A percentile compares a stretch with the other conserved stretches of the same genome.
These are phyloP conservation scores for Leccinum subtestaceum DNA, from an alignment of 768 basidiomycete genomes.

Conservation along the genomic window DNA sequence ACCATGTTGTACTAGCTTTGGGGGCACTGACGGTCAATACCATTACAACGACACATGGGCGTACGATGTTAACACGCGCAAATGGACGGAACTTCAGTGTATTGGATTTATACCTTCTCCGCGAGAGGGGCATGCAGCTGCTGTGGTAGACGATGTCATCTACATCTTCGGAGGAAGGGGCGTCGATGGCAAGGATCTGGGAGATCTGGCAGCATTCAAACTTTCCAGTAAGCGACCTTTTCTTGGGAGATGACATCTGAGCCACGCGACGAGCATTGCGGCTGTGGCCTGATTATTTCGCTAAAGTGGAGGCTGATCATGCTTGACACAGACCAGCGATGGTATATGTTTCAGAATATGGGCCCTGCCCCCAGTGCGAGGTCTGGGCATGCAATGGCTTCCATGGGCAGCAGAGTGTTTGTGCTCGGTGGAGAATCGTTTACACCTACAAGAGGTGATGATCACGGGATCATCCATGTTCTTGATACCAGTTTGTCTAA, in stretches of 20 bases:
- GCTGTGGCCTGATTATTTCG: not conserved
- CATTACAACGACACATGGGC: conserved; percentile 99
- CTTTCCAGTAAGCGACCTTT: conserved; percentile 73
- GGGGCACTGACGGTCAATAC: conserved; percentile 97
- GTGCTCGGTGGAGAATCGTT: conserved; percentile 95
- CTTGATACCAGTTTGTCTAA: conserved; percentile 85
- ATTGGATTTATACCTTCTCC: conserved; percentile 97
- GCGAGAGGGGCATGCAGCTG: conserved; percentile 93
- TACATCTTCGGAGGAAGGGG: conserved; percentile 97
- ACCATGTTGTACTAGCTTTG: conserved; percentile 61
- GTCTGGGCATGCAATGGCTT: conserved; percentile 98
- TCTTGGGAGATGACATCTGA: not conserved
- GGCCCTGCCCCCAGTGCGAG: conserved; percentile 90
- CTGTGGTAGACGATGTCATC: conserved; percentile 94
- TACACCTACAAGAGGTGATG: conserved; percentile 68
- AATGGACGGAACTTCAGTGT: conserved; percentile 90
- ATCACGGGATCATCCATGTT: conserved; percentile 80
- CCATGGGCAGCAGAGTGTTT: conserved; percentile 82
- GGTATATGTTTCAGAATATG: conserved; percentile 99
- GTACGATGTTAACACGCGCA: conserved; percentile 75
- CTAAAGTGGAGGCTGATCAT: conserved; percentile 12
- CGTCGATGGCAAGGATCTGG: conserved; percentile 93
- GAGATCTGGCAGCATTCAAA: conserved; percentile 95
- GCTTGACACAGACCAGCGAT: conserved; percentile 72
- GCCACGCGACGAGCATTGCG: not conserved